Evolutionary conservation across 768 basidiomycete genomes (phyloP), one percentile per base, ranked within the genome.

Genomic region (Phaffia australis): DNA sequence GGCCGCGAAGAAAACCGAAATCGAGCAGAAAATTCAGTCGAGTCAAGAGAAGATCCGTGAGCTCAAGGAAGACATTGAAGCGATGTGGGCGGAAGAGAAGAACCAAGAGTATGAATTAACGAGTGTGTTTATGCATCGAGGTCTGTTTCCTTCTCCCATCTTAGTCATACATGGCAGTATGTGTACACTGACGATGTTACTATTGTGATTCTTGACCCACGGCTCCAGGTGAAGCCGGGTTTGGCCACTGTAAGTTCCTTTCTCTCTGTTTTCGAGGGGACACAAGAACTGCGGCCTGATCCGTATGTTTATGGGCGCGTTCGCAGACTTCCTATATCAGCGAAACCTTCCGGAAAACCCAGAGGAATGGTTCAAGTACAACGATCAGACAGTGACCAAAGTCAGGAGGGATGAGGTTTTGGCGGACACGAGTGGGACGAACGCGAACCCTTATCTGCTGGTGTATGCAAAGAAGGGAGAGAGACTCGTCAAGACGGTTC

Each of bases 71-170:
- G 82, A 85, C 64, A 75, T 94, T 46, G 89, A 93, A 71, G 75
- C 75, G 0, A 72, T 91, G 0, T 97, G 93, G 93, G 77, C 77
- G 55, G 82, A 85, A 70, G 83, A 84, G 54, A 81, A 75, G 19
- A 77, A 80, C 35, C 83, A 83, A 9, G 85, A 85, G 35, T 98
- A 95, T 74, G 89, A 95, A 73, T 81, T 98, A 54, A 90, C 89
- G 0, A 88, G 89, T 14, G 94, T 97, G 23, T 98, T 78, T 79
- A 87, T 97, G 68, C 93, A 98, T 76, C 86, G 93, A 32, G 93
- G 92, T 57, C 82, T 85, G 63, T 87, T 85, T 21, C 85, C 89
- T 1, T 87, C 87, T 47, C 27, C 6, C 3, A 27, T 16, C 14
- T 11, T 42, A 16, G 29, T 6, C 56, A 27, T 14, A n/a, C 3